Base-by-base conservation (phyloP, 2,329 filamentous ascomycete species). In the Aspergillus uvarum region DNA sequence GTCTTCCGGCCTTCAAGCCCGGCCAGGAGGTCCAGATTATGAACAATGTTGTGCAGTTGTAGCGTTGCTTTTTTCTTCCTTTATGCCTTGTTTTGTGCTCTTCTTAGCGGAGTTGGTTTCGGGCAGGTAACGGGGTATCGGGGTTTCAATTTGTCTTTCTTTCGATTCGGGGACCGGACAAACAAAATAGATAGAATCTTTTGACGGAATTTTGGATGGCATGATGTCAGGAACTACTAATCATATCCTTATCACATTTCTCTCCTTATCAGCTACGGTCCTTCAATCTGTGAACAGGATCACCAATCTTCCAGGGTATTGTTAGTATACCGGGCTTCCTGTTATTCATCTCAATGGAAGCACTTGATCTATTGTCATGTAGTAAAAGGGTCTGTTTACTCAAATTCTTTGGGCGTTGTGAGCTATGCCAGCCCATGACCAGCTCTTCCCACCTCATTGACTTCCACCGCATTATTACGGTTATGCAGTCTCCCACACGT, bases 1-100 rank as follows among this genome's bases (percentile, higher is more conserved):
- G 93, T 4, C 83, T 99, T 67, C 95, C 95, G 14, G 90, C 95
- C 4, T 99, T 99, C 82, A 96, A 97, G 82, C 92, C 92, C 3
- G 95, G 95, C 16, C 93, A 99, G 81, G 92, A 98, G 79, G 92
- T 98, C 54, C 85, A 88, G 71, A 81, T 99, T 61, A 74, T 96
- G 70, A 94, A 96, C 76, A 91, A 96, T 67, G 87, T 91, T 71
- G 86, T 92, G 60, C 93, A 96, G 80, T 79, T 96, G 72, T 96
- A 49, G 65, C 22, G 29, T 12, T 29, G 24, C 21, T 54, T 42
- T 48, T n/a, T 42, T 29, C 44, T 51, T n/a, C 22, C 54, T 47
- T 8, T 38, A n/a, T 42, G 38, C 38, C 22, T 22, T 22, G 22
- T 19, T 11, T 6, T 59, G 24, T 42, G 38, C 38, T 44, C 38